These are phyloP conservation scores for Serendipita sp. DNA, from an alignment of 768 basidiomycete species.

Conservation along the genomic window DNA sequence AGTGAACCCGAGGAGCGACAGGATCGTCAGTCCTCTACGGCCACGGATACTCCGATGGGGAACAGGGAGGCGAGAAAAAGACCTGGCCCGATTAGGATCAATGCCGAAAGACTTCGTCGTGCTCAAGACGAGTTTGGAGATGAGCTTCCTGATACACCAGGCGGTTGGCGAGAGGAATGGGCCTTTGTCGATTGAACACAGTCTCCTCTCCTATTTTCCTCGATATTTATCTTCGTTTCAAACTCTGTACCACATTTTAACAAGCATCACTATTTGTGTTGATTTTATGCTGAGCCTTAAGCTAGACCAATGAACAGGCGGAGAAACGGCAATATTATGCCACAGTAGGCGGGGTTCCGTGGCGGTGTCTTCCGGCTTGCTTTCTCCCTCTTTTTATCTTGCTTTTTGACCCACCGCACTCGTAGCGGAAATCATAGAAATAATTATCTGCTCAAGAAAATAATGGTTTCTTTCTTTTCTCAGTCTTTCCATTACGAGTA, in stretches of 20 bases:
- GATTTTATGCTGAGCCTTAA: no score
- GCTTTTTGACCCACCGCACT: neutral
- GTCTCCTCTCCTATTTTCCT: no score
- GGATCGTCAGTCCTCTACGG: neutral
- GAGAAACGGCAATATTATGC: neutral
- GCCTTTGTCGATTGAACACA: no score
- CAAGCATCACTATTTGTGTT: no score
- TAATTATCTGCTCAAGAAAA: neutral
- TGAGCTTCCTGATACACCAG: neutral
- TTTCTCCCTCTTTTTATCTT: neutral
- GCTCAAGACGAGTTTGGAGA: conserved; percentile 1
- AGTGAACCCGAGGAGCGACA: neutral
- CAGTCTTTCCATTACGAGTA: conserved; percentile 75
- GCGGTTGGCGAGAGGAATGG: conserved; percentile 1
- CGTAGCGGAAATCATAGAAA: neutral
- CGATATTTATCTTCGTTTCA: no score
- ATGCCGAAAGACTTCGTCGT: neutral
- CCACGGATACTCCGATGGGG: neutral
- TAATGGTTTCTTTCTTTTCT: conserved; percentile 40
- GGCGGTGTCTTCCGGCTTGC: neutral
- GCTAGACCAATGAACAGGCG: neutral
- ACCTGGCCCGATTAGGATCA: neutral
- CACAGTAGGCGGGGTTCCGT: neutral
- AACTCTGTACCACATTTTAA: no score
- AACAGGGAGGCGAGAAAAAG: neutral